phyloP scores from a whole-genome alignment of 805 yeast species.

The Cyberlindnera bimundalis region DNA sequence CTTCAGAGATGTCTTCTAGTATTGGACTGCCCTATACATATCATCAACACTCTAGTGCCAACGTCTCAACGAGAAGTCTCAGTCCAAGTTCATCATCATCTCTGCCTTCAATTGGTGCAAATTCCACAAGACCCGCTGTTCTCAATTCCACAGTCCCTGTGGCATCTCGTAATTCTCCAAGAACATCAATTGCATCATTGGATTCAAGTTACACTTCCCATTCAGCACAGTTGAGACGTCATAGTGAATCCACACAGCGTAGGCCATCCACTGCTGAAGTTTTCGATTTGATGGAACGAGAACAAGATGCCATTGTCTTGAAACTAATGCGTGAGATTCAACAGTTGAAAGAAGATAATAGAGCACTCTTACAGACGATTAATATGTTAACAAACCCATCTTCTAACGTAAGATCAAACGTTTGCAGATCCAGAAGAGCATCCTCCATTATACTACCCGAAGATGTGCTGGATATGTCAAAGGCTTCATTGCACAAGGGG shows the following conservation, averaged over 20 bases:
- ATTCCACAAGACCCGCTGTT: slow-evolving; percentile 13
- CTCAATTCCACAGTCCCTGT: slow-evolving; percentile 9
- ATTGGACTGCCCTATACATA: slow-evolving; percentile 24
- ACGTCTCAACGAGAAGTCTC: slow-evolving; percentile 4
- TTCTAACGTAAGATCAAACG: slow-evolving; percentile 7
- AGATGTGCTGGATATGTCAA: slow-evolving; percentile 9
- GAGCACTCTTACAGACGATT: slow-evolving; percentile 29
- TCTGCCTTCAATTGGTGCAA: background rate
- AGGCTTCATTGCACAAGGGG: background rate
- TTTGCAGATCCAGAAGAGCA: slow-evolving; percentile 13
- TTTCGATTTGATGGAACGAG: slow-evolving; percentile 62
- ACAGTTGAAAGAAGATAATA: slow-evolving; percentile 50
- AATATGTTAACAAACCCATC: slow-evolving; percentile 19
- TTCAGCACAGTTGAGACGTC: slow-evolving; percentile 17
- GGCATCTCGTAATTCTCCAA: slow-evolving; percentile 24
- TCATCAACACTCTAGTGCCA: background rate
- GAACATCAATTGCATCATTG: slow-evolving; percentile 21
- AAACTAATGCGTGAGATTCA: slow-evolving; percentile 62
- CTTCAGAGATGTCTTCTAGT: slow-evolving; percentile 17
- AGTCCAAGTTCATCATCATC: slow-evolving; percentile 8
- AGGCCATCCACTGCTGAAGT: slow-evolving; percentile 43
- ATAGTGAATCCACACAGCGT: slow-evolving; percentile 18
- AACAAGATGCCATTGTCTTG: slow-evolving; percentile 72
- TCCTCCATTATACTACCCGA: slow-evolving; percentile 1
- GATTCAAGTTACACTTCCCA: slow-evolving; percentile 10